A percentile compares a stretch with the other conserved stretches of the same genome.
phyloP scores from a whole-genome alignment of 2,329 filamentous ascomycete genomes.

The Biscogniauxia sp. region DNA sequence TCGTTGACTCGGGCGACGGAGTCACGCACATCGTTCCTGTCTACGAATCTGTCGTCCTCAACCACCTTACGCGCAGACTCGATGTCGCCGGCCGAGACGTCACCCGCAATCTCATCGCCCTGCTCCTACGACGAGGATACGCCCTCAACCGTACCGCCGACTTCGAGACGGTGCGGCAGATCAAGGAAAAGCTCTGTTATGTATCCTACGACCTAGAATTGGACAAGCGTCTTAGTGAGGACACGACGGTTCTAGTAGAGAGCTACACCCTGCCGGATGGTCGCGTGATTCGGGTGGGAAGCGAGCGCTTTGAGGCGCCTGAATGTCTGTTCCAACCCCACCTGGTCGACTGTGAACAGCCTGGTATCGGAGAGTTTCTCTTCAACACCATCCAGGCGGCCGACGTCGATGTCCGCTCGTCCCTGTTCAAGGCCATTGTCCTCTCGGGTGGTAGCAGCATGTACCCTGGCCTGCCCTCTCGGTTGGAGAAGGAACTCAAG shows the following conservation, averaged over 20 bases:
- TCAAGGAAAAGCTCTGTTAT: slow-evolving; percentile 99
- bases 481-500: slow-evolving; percentile 97
- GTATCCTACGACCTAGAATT: slow-evolving; percentile 97
- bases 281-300: slow-evolving; percentile 91
- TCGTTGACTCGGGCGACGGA: slow-evolving; percentile 96
- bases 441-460: slow-evolving; percentile 96
- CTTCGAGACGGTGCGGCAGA: slow-evolving; percentile 97
- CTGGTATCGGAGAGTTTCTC: slow-evolving; percentile 92
- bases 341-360: slow-evolving; percentile 94
- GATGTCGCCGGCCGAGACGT: slow-evolving; percentile 97
- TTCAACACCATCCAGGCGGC: slow-evolving; percentile 98
- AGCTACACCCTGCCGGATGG: slow-evolving; percentile 97
- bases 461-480: slow-evolving; percentile 93
- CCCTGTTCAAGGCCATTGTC: slow-evolving; percentile 95
- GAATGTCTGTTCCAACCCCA: slow-evolving; percentile 99
- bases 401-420: slow-evolving; percentile 90
- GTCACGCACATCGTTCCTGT: slow-evolving; percentile 98
- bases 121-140: slow-evolving; percentile 90
- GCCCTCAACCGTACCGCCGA: slow-evolving; percentile 97
- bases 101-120: slow-evolving; percentile 95
- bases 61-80: slow-evolving; percentile 89
- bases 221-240: slow-evolving; percentile 93
- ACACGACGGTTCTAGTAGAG: slow-evolving; percentile 95
- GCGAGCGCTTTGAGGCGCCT: slow-evolving; percentile 95
- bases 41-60: slow-evolving; percentile 96